A percentile compares a stretch with the other conserved stretches of the same genome.
phyloP scores from a whole-genome alignment of 768 basidiomycete species.

The Russula compacta region DNA sequence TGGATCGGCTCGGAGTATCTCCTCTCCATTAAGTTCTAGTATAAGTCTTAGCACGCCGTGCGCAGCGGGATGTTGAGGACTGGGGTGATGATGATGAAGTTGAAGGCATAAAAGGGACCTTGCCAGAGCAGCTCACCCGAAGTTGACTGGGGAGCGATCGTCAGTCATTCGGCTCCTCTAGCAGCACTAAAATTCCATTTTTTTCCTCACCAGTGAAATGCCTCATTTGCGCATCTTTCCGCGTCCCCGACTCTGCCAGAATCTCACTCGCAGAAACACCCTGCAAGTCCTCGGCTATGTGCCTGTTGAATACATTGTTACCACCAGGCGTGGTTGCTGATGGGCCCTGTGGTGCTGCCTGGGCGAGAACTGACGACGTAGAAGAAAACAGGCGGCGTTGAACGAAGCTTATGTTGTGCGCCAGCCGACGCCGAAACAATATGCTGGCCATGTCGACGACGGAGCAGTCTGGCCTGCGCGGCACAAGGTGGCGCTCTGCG shows the following conservation, averaged over 20 bases:
- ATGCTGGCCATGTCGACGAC: conserved; percentile 51
- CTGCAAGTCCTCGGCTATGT: conserved; percentile 80
- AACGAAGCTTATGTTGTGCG: conserved; percentile 32
- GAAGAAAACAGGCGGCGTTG: conserved; percentile 24
- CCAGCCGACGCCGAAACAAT: conserved; percentile 53
- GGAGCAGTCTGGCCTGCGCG: neutral
- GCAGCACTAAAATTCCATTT: neutral
- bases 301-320: conserved; percentile 52
- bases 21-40: conserved; percentile 94
- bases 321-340: conserved; percentile 24
- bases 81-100: conserved; percentile 24
- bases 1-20: conserved; percentile 80
- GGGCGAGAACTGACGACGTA: conserved; percentile 32
- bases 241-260: conserved; percentile 59
- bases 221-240: conserved; percentile 72
- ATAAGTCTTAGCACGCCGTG: conserved; percentile 98
- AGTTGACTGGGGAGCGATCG: conserved; percentile 61
- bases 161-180: neutral
- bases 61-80: conserved; percentile 97
- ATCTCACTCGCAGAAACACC: conserved; percentile 72
- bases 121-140: conserved; percentile 46
- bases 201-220: conserved; percentile 79
- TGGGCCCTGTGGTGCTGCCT: conserved; percentile 21
- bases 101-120: neutral
- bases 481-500: neutral